Evolutionary conservation across 805 yeast genomes (phyloP).

Genomic region (Yamadazyma paraphyllophila): DNA sequence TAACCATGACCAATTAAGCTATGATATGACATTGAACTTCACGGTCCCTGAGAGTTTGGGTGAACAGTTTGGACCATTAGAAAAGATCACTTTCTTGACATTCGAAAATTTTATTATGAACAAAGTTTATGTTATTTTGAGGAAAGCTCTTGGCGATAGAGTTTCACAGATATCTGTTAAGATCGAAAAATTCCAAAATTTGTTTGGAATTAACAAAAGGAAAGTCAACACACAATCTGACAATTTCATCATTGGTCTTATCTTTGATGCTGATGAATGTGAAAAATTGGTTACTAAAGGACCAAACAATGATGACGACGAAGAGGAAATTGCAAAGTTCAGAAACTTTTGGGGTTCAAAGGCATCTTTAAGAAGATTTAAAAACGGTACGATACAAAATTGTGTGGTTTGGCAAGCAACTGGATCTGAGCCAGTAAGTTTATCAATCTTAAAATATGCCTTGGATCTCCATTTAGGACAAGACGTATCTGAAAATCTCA

Average conservation of each 20-base stretch:
- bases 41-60: constrained; percentile 41
- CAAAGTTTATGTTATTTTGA: constrained; percentile 57
- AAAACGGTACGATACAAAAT: constrained; percentile 86
- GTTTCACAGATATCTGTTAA: constrained; percentile 37
- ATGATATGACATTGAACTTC: constrained; percentile 61
- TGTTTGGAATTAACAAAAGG: constrained; percentile 50
- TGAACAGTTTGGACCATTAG: constrained; percentile 62
- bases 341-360: constrained; percentile 86
- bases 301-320: constrained; percentile 61
- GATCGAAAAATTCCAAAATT: constrained; percentile 19
- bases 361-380: constrained; percentile 85
- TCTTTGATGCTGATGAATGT: constrained; percentile 66
- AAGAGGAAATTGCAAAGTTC: constrained; percentile 59
- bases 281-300: constrained; percentile 87
- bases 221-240: constrained; percentile 40
- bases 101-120: constrained; percentile 64
- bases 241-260: constrained; percentile 55
- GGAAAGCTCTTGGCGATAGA: constrained; percentile 55
- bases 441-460: constrained; percentile 62
- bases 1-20: constrained; percentile 53
- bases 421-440: constrained; percentile 58
- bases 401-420: constrained; percentile 80
- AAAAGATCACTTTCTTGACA: constrained; percentile 68
- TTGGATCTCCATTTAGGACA: constrained; percentile 62
- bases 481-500: constrained; percentile 31